Percentiles rank a stretch among this genome's conserved stretches.
Evolutionary conservation across 352 stramenopile genomes (phyloP).

Genomic region (Phytophthora lateralis): DNA sequence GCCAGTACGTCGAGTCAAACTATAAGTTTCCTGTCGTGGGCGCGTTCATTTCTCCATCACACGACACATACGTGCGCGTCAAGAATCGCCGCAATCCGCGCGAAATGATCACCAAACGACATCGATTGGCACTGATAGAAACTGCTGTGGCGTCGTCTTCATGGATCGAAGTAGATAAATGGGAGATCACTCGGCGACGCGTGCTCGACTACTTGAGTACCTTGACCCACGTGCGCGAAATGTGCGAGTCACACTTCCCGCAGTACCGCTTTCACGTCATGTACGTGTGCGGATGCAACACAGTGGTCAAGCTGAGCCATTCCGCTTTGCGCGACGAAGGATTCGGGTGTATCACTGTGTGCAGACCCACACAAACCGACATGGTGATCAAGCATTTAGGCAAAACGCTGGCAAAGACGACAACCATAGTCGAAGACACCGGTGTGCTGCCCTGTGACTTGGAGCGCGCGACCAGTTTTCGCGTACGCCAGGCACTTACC

Average conservation of each 20-base stretch:
- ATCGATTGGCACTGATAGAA: constrained; percentile 69
- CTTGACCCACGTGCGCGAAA: constrained; percentile 72
- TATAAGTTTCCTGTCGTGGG: constrained; percentile 81
- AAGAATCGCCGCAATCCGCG: constrained; percentile 74
- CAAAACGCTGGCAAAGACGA: constrained; percentile 58
- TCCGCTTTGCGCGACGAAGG: constrained; percentile 66
- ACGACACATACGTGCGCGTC: constrained; percentile 75
- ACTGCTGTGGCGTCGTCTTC: constrained; percentile 66
- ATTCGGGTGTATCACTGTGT: constrained; percentile 74
- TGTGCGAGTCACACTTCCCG: constrained; percentile 73
- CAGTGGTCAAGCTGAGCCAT: constrained; percentile 80
- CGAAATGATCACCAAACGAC: constrained; percentile 79
- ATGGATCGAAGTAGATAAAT: constrained; percentile 88
- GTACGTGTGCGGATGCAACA: constrained; percentile 82
- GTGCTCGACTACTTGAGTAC: constrained; percentile 83
- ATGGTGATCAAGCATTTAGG: constrained; percentile 79
- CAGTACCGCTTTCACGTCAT: constrained; percentile 71
- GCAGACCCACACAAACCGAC: constrained; percentile 65
- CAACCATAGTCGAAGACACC: constrained; percentile 75
- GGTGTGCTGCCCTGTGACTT: constrained; percentile 71
- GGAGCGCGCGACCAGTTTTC: constrained; percentile 69
- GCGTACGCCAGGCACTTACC: constrained; percentile 56
- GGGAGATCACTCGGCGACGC: constrained; percentile 75
- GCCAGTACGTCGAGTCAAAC: constrained; percentile 80
- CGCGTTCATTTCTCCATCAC: constrained; percentile 77